Evolutionary conservation across 352 stramenopile species (phyloP), one percentile per base, ranked within the genome.

Genomic region (Phytopythium oedochilum): DNA sequence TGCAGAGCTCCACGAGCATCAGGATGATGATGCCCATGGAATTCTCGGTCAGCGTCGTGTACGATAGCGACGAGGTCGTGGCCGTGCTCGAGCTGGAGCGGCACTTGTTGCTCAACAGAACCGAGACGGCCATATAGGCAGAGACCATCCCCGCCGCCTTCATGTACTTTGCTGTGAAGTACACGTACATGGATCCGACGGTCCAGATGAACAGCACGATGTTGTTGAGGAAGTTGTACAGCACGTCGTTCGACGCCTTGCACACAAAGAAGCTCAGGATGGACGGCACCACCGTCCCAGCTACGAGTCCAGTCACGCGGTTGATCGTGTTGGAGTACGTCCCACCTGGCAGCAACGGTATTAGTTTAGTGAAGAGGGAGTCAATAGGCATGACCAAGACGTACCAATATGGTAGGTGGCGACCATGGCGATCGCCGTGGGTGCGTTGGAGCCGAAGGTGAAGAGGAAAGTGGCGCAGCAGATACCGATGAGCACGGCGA

Each of bases 261-360:
- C 73, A 87, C 26, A 88, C 66, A 58, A 89, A 92, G 55, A 86
- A 88, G 58, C 77, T 73, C 55, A 88, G 65, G 34, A 89, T 77
- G 9, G 78, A 89, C 14, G 82, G 82, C 45, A 92, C 63, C 0
- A 92, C 80, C 2, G 68, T 88, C 29, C 81, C 81, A 26, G 81
- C 81, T 12, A 92, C 71, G 9, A 92, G 66, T 3, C 81, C 81
- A 17, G 61, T 73, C 17, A 93, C 48, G 26, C 83, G 83, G 45
- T 91, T 89, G 51, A 83, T 60, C 1, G 66, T 91, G 43, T 78
- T 81, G 10, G 76, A 67, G 49, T 88, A 93, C 31, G 80, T 89
- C 2, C 78, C 83, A 18, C 75, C 74, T 66, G 29, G n/a, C 20
- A 23, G 20, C 12, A 36, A 38, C 15, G 28, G 36, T 35, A 32